These are phyloP conservation scores for Colletotrichum cereale DNA, from an alignment of 2,329 filamentous ascomycete genomes.

Conservation along the genomic window DNA sequence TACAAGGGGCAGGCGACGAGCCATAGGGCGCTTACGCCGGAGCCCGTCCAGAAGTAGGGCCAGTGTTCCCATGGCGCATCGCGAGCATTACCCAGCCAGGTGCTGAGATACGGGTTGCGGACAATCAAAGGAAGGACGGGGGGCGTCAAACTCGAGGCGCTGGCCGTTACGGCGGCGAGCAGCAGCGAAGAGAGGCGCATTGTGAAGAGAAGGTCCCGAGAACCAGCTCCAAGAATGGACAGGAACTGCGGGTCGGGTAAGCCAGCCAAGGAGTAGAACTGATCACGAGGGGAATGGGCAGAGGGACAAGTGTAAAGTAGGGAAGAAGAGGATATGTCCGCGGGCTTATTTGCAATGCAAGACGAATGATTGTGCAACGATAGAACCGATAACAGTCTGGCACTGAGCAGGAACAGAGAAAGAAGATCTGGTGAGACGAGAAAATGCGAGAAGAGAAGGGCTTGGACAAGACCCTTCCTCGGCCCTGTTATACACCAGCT, in stretches of 20 bases:
- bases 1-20: conserved; percentile 14
- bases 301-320: not conserved
- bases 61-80: conserved; percentile 83
- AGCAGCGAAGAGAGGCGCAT: conserved; percentile 50
- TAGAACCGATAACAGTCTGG: not conserved
- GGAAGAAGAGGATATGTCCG: not conserved
- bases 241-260: conserved; percentile 1
- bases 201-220: conserved; percentile 3
- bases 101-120: conserved; percentile 71
- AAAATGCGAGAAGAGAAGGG: not conserved
- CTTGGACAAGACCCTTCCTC: conserved; percentile 5
- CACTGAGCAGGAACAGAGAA: not conserved
- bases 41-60: conserved; percentile 88
- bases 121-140: conserved; percentile 70
- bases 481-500: conserved; percentile 15
- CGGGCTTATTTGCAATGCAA: not conserved
- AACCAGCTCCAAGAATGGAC: conserved; percentile 9
- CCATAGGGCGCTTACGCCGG: conserved; percentile 59
- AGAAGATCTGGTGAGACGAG: not conserved
- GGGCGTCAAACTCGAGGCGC: conserved; percentile 66
- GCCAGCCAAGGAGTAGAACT: conserved; percentile 1
- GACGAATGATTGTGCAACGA: not conserved
- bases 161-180: conserved; percentile 50
- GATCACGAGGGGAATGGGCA: not conserved
- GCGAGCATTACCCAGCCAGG: conserved; percentile 75